Percentiles rank a stretch among this genome's conserved stretches.
phyloP scores from a whole-genome alignment of 352 stramenopile species.

The Phytophthora idaei region DNA sequence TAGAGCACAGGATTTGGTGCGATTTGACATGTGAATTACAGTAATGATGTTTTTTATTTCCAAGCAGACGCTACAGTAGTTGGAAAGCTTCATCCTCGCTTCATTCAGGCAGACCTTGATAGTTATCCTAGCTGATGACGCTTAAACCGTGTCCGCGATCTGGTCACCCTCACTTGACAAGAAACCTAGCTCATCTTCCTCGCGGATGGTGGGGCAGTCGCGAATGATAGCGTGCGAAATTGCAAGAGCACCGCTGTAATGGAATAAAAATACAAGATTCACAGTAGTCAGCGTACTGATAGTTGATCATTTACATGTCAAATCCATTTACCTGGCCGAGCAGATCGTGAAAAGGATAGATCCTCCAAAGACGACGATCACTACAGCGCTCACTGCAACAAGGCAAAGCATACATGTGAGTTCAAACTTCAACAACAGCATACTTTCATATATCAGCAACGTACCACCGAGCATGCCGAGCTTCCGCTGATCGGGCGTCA shows the following conservation, averaged over 20 bases:
- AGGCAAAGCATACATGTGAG: constrained; percentile 10
- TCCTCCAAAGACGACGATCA: constrained; percentile 85
- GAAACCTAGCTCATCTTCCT: constrained; percentile 87
- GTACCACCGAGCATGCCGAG: constrained; percentile 79
- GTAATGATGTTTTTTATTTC: too few species aligned
- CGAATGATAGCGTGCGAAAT: constrained; percentile 82
- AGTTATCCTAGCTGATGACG: constrained; percentile 5
- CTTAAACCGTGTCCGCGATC: constrained; percentile 77
- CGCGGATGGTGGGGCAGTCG: constrained; percentile 71
- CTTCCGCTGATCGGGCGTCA: constrained; percentile 81
- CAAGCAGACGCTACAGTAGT: too few species aligned
- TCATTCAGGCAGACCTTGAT: constrained; percentile 25
- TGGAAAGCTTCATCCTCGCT: constrained; percentile 4
- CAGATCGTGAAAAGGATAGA: constrained; percentile 90
- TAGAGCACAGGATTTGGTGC: too few species aligned
- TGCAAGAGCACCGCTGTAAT: constrained; percentile 63
- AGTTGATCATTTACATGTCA: neutral
- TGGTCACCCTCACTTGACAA: constrained; percentile 64
- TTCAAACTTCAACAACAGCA: neutral
- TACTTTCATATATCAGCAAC: constrained; percentile 7
- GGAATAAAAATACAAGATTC: neutral
- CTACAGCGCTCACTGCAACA: constrained; percentile 60
- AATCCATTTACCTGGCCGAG: constrained; percentile 65
- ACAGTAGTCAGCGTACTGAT: constrained; percentile 1
- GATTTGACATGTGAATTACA: too few species aligned